These are phyloP conservation scores for Dactylonectria macrodidyma DNA, from an alignment of 2,329 filamentous ascomycete species.

Conservation along the genomic window DNA sequence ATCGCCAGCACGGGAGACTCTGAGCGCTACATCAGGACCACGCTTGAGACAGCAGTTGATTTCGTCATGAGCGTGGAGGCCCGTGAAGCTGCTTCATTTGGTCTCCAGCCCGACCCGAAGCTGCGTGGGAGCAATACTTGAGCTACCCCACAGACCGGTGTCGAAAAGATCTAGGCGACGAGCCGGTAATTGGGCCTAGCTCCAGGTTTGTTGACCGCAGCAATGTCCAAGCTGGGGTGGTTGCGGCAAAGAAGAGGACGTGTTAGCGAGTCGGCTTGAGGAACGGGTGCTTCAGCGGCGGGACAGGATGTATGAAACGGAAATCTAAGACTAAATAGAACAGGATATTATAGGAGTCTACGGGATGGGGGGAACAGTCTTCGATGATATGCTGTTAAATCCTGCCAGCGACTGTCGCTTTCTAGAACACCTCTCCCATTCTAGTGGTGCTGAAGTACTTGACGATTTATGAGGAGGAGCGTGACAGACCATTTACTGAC, in stretches of 20 bases:
- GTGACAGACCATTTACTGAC: too few relatives aligned
- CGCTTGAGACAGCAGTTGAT: slow-evolving; percentile 27
- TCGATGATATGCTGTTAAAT: too few relatives aligned
- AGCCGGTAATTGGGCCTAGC: slow-evolving; percentile 6
- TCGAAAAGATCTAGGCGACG: background rate
- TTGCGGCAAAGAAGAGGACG: background rate
- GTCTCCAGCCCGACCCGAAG: slow-evolving; percentile 11
- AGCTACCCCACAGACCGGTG: background rate
- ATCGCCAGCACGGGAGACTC: background rate
- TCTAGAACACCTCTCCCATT: too few relatives aligned
- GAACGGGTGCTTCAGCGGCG: too few relatives aligned
- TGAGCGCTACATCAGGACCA: background rate
- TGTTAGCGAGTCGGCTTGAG: too few relatives aligned
- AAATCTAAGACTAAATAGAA: too few relatives aligned
- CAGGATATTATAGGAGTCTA: too few relatives aligned
- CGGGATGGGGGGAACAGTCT: too few relatives aligned
- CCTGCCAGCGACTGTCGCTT: too few relatives aligned
- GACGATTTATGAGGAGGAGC: too few relatives aligned
- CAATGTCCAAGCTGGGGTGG: slow-evolving; percentile 13
- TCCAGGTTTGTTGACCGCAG: slow-evolving; percentile 16
- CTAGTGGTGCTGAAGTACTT: too few relatives aligned
- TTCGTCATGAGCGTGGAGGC: slow-evolving; percentile 30
- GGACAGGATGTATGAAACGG: too few relatives aligned
- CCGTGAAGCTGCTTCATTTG: slow-evolving; percentile 26
- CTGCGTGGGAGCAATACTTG: background rate